phyloP scores from a whole-genome alignment of 2,329 filamentous ascomycete species.

The Trichoderma sp. region DNA sequence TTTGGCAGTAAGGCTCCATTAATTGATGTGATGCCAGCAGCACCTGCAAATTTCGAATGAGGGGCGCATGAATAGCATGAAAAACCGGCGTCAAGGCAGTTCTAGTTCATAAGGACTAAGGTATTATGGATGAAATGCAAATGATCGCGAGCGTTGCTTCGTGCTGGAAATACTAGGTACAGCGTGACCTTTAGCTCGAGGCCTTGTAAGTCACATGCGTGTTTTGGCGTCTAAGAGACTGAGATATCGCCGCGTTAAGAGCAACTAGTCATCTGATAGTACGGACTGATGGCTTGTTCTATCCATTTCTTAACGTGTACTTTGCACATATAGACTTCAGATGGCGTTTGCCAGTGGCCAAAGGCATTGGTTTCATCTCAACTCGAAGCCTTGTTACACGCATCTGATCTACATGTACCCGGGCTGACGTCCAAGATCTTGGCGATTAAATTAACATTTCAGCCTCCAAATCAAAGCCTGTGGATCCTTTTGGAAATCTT shows the following conservation, averaged over 20 bases:
- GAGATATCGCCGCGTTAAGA: background rate
- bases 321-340: background rate
- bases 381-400: background rate
- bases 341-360: background rate
- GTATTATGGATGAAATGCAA: background rate
- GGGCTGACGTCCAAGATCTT: background rate
- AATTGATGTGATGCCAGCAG: background rate
- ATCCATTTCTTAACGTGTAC: background rate
- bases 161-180: background rate
- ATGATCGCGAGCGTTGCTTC: background rate
- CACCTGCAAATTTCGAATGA: background rate
- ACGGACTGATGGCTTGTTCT: background rate
- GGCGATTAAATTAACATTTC: background rate
- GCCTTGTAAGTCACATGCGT: background rate
- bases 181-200: background rate
- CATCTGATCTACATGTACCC: background rate
- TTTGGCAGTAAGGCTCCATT: background rate
- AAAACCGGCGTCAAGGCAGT: background rate
- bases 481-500: conserved; percentile 3
- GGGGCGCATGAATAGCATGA: background rate
- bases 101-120: background rate
- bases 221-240: background rate
- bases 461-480: background rate
- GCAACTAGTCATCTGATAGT: background rate
- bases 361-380: background rate